phyloP scores from a whole-genome alignment of 2,329 filamentous ascomycete species.

The Colletotrichum sp. region DNA sequence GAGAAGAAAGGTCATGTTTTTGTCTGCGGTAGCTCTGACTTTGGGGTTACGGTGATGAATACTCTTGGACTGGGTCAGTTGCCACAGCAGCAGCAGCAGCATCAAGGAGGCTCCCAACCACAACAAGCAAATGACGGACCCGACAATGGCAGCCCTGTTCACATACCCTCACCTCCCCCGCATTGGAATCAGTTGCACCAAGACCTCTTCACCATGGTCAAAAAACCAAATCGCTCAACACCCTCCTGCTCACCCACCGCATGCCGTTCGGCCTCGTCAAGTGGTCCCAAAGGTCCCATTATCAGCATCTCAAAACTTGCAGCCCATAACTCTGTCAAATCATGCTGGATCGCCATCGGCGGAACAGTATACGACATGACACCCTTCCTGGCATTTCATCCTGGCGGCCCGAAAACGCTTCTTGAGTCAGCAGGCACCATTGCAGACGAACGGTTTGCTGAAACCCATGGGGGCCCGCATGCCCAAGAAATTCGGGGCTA shows the following conservation, averaged over 20 bases:
- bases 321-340: slow-evolving; percentile 9
- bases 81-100: neutral
- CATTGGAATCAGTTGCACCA: slow-evolving; percentile 6
- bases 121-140: neutral
- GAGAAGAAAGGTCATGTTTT: slow-evolving; percentile 1
- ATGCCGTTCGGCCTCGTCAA: neutral
- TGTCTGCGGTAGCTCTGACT: slow-evolving; percentile 12
- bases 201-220: neutral
- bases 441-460: slow-evolving; percentile 4
- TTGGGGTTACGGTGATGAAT: slow-evolving; percentile 3
- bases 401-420: slow-evolving; percentile 63
- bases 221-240: neutral
- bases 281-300: neutral
- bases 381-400: slow-evolving; percentile 88
- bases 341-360: slow-evolving; percentile 81
- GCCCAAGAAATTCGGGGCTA: slow-evolving; percentile 11
- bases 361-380: slow-evolving; percentile 95
- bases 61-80: neutral
- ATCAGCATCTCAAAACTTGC: neutral
- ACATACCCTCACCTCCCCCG: neutral
- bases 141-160: neutral
- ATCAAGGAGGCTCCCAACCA: neutral
- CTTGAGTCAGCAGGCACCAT: slow-evolving; percentile 16
- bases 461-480: slow-evolving; percentile 13
- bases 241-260: neutral